Conservation (phyloP, 345 rosid species). For the Ricinus communis region DNA sequence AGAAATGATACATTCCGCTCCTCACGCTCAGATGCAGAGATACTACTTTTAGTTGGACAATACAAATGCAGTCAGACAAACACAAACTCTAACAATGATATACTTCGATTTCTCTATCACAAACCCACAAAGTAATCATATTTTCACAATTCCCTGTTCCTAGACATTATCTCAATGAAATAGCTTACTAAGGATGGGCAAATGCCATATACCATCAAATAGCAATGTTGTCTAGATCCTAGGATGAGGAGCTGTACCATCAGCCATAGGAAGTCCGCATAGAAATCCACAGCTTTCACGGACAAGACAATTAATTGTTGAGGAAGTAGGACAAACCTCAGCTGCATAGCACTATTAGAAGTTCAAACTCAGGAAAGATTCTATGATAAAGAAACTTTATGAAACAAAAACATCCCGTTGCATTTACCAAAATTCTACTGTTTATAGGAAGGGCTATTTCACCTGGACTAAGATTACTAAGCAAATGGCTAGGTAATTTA, state of each 20-base stretch:
- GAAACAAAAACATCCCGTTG: constrained; percentile 9
- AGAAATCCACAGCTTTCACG: constrained; percentile 32
- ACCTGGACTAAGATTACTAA: background rate
- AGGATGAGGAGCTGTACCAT: constrained; percentile 25
- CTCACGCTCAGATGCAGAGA: background rate
- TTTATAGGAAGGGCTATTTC: background rate
- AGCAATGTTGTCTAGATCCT: constrained; percentile 22
- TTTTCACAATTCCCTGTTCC: background rate
- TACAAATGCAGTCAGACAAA: background rate
- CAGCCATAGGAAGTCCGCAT: constrained; percentile 28
- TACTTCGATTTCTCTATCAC: background rate
- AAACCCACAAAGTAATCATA: background rate
- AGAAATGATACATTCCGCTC: too few relatives aligned
- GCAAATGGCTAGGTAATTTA: background rate
- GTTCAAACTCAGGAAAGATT: constrained; percentile 16
- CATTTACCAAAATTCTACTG: constrained; percentile 1
- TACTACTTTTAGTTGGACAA: background rate
- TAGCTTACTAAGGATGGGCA: constrained; percentile 13
- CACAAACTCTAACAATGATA: background rate
- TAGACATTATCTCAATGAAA: constrained; percentile 13
- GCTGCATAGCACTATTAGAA: constrained; percentile 35
- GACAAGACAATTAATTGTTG: constrained; percentile 19
- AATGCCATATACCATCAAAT: constrained; percentile 29
- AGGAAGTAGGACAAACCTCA: constrained; percentile 23
- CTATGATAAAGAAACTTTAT: constrained; percentile 12